Evolutionary conservation across 116 monocot species (phyloP).

Genomic region (Iris pallida): DNA sequence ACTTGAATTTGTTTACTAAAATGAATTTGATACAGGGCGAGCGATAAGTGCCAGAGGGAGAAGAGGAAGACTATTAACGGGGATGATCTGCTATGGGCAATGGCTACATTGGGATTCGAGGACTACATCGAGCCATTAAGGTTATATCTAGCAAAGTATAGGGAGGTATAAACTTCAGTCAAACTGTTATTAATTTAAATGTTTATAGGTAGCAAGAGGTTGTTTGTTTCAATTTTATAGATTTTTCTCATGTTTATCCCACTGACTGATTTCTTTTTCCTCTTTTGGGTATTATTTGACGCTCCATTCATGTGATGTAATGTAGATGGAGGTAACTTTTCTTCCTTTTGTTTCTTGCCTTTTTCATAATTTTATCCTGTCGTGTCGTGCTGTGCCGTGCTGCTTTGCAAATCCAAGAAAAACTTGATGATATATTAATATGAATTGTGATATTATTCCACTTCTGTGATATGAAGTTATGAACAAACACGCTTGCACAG

Average conservation of each 20-base stretch:
- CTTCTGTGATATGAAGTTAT: neutral
- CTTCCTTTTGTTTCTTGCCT: too few species aligned
- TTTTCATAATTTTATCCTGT: neutral
- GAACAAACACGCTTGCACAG: neutral
- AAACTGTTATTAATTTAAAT: too few species aligned
- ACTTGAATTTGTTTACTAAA: too few species aligned
- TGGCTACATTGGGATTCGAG: slow-evolving; percentile 52
- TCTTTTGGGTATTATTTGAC: neutral
- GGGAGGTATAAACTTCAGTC: slow-evolving; percentile 25
- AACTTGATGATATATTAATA: neutral
- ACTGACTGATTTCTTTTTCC: neutral
- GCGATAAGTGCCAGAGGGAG: slow-evolving; percentile 52
- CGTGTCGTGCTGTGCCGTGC: neutral
- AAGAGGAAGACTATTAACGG: slow-evolving; percentile 65
- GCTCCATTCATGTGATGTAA: too few species aligned
- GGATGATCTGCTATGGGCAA: slow-evolving; percentile 47
- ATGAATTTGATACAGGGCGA: slow-evolving; percentile 23
- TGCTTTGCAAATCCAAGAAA: neutral
- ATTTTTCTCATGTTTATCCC: neutral
- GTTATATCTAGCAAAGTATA: slow-evolving; percentile 42
- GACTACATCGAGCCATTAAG: slow-evolving; percentile 52
- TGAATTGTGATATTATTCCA: too few species aligned
- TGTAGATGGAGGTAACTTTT: too few species aligned
- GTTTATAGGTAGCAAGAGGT: neutral
- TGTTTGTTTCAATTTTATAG: neutral